Base-by-base conservation (phyloP, 108 stramenopile species). In the Mayamaea pseudoterrestris region DNA sequence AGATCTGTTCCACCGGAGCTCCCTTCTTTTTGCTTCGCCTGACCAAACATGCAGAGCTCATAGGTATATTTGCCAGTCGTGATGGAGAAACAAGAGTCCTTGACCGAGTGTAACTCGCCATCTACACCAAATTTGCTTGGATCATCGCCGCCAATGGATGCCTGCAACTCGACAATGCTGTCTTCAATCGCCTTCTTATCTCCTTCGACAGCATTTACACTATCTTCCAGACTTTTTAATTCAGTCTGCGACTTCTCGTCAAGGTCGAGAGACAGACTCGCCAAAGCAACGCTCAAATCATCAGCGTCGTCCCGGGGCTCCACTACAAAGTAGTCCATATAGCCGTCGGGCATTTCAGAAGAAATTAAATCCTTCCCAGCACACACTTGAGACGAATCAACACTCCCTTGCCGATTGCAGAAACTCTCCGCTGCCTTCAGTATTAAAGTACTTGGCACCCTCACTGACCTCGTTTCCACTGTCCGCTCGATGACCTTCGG, bases 21-120 rank as follows among this genome's bases (percentile, higher is more conserved):
- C 44, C 49, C 48, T 7, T 86, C 84, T 37, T 71, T 67, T 61
- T 88, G 86, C 0, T 53, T 57, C 16, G 86, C 76, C 29, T 55
- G 37, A 7, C 73, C 73, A 45, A 78, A 73, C 14, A 83, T 50
- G 50, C 86, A 88, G 2, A 76, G 49, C 47, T 83, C 78, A 46
- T 88, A 88, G n/a, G 65, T 74, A 66, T 88, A 88, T 34, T 83
- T 83, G 8, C 76, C 80, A 53, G 76, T 53, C 30, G 49, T 65
- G 13, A 80, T 45, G 12, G 29, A 59, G 53, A 70, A 75, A 48
- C 86, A 88, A 41, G 73, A 32, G 39, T 80, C 63, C 0, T 67
- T 60, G 14, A 88, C 47, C 8, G 53, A 31, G 34, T 53, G 69
- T 21, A 88, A 53, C 61, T 80, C 78, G 11, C 86, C 86, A 41